Evolutionary conservation across 306 rosid species (phyloP).

Genomic region (Rosa rugosa): DNA sequence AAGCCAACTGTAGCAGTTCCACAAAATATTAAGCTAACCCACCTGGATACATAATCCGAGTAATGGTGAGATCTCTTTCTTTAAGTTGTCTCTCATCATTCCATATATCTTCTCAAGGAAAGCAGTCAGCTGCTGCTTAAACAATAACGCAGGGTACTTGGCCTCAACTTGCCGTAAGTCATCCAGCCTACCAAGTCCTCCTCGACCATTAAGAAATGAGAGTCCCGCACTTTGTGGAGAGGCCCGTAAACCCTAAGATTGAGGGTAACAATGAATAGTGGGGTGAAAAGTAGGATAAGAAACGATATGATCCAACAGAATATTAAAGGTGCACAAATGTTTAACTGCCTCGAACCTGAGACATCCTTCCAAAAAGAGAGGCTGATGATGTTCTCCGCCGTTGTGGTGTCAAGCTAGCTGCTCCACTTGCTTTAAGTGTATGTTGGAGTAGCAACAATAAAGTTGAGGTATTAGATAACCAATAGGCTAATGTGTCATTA

Average conservation of each 20-base stretch:
- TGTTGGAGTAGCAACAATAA: slow-evolving; percentile 94
- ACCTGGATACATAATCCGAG: slow-evolving; percentile 99
- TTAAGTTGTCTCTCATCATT: slow-evolving; percentile 92
- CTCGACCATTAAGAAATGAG: slow-evolving; percentile 85
- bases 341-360: slow-evolving; percentile 64
- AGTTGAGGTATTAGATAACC: slow-evolving; percentile 97
- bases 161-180: slow-evolving; percentile 99
- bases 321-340: not conserved
- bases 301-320: slow-evolving; percentile 14
- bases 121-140: slow-evolving; percentile 99
- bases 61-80: slow-evolving; percentile 97
- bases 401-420: slow-evolving; percentile 99
- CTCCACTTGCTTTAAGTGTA: slow-evolving; percentile 98
- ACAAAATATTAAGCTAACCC: slow-evolving; percentile 11
- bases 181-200: slow-evolving; percentile 85
- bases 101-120: slow-evolving; percentile 99
- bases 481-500: slow-evolving; percentile 82
- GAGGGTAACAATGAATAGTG: slow-evolving; percentile 19
- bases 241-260: slow-evolving; percentile 77
- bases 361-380: slow-evolving; percentile 98
- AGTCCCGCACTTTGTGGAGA: slow-evolving; percentile 96
- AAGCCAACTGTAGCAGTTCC: not conserved
- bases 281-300: slow-evolving; percentile 23
- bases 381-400: slow-evolving; percentile 91
- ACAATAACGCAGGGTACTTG: slow-evolving; percentile 92